Conservation (phyloP, 345 rosid species). For the Hypericum androsaemum region DNA sequence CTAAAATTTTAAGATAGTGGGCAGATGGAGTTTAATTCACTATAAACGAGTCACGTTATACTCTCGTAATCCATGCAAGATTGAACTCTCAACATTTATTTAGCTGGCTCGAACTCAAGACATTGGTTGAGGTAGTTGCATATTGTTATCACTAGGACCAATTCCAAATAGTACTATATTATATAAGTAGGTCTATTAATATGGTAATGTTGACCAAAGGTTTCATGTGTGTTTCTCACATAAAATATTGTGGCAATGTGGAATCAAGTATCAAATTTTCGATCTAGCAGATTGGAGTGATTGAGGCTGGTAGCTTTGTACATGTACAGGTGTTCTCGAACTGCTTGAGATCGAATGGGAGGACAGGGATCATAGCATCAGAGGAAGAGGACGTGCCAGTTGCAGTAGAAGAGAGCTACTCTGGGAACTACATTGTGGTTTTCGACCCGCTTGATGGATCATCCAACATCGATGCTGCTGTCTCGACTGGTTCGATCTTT, state of each 20-base stretch:
- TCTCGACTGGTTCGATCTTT: constrained; percentile 91
- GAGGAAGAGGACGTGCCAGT: constrained; percentile 36
- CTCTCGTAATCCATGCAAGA: too few species aligned
- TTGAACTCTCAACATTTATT: too few species aligned
- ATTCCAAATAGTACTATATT: too few species aligned
- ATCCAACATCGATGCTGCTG: constrained; percentile 90
- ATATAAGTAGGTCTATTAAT: too few species aligned
- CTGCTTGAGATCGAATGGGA: constrained; percentile 29
- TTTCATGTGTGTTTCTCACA: too few species aligned
- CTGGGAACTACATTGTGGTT: constrained; percentile 84
- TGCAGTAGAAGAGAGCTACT: constrained; percentile 39
- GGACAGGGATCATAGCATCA: constrained; percentile 29
- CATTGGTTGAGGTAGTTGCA: too few species aligned
- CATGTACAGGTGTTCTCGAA: constrained; percentile 25
- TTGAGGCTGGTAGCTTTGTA: not conserved
- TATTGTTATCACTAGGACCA: too few species aligned
- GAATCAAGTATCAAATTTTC: not conserved
- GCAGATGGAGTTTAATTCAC: too few species aligned
- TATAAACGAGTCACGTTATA: too few species aligned
- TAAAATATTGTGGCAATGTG: not conserved
- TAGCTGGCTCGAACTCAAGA: too few species aligned
- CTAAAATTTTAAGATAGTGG: too few species aligned
- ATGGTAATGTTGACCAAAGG: too few species aligned
- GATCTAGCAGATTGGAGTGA: not conserved
- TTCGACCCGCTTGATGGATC: constrained; percentile 97